Conservation (phyloP, 768 basidiomycete genomes). For the Boletus vinaceobasis region DNA sequence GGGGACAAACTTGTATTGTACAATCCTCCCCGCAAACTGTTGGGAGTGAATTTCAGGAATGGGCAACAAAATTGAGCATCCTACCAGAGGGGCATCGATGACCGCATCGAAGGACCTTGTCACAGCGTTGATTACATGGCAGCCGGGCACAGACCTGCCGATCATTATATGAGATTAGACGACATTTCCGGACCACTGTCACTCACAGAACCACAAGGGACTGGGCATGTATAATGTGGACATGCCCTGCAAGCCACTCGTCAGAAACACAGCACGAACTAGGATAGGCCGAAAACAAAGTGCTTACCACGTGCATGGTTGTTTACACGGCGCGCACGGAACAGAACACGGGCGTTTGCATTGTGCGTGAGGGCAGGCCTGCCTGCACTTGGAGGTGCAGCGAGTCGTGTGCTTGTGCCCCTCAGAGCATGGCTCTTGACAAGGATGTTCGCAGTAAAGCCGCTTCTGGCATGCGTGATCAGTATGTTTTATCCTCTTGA, state of each 20-base stretch:
- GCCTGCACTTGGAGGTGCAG: conserved; percentile 49
- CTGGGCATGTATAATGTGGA: conserved; percentile 50
- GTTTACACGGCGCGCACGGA: conserved; percentile 61
- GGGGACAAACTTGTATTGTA: conserved; percentile 47
- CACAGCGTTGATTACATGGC: conserved; percentile 59
- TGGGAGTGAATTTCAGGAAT: neutral
- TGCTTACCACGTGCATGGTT: conserved; percentile 53
- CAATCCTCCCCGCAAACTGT: conserved; percentile 71
- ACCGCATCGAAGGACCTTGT: conserved; percentile 49
- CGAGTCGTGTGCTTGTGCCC: conserved; percentile 45
- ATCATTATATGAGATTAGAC: neutral
- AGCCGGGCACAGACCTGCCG: conserved; percentile 58
- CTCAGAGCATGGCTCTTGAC: conserved; percentile 46
- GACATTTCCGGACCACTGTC: neutral
- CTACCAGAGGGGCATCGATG: conserved; percentile 67
- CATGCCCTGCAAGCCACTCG: conserved; percentile 41
- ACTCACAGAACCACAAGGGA: conserved; percentile 69
- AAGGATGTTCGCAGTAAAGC: conserved; percentile 57
- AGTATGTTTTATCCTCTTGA: conserved; percentile 36
- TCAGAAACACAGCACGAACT: neutral
- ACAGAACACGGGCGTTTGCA: conserved; percentile 48
- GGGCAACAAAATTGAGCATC: neutral
- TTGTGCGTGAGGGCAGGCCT: conserved; percentile 50
- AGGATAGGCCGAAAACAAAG: neutral
- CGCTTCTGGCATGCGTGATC: conserved; percentile 48